phyloP scores from a whole-genome alignment of 192 early-diverging fungal genomes.

The Backusella liffmaniae region DNA sequence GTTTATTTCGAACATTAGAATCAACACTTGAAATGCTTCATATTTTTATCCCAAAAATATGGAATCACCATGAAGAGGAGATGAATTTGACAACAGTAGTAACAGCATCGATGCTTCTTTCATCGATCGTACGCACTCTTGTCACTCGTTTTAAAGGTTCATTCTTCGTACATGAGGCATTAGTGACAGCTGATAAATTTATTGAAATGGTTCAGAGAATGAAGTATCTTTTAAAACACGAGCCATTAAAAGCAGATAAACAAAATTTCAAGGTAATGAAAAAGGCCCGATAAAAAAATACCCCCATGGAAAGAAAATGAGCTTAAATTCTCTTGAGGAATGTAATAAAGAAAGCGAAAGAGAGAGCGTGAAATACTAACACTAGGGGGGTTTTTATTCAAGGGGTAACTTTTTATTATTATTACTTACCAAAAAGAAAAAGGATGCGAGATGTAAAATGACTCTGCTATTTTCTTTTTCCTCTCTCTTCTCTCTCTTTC shows the following conservation, averaged over 20 bases:
- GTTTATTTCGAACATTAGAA: neutral
- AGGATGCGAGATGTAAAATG: neutral
- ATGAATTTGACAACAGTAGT: conserved; percentile 5
- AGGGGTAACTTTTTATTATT: neutral
- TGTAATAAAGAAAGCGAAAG: neutral
- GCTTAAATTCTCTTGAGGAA: neutral
- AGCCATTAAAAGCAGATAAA: neutral
- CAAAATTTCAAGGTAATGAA: conserved; percentile 1
- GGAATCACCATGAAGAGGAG: neutral
- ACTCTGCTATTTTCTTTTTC: neutral
- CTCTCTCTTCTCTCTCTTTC: neutral
- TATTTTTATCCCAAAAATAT: conserved; percentile 6
- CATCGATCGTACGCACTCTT: neutral
- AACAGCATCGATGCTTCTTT: conserved; percentile 5
- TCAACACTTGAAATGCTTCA: conserved; percentile 5
- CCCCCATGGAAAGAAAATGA: neutral
- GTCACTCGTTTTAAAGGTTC: neutral
- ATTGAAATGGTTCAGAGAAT: neutral
- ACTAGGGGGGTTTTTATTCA: neutral
- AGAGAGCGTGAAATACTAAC: neutral
- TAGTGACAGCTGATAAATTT: neutral
- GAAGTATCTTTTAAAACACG: neutral
- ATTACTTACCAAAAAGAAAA: neutral
- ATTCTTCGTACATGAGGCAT: neutral
- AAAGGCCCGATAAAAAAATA: neutral